Conservation (phyloP, 164 flowering plant genomes). For the Protea cynaroides region DNA sequence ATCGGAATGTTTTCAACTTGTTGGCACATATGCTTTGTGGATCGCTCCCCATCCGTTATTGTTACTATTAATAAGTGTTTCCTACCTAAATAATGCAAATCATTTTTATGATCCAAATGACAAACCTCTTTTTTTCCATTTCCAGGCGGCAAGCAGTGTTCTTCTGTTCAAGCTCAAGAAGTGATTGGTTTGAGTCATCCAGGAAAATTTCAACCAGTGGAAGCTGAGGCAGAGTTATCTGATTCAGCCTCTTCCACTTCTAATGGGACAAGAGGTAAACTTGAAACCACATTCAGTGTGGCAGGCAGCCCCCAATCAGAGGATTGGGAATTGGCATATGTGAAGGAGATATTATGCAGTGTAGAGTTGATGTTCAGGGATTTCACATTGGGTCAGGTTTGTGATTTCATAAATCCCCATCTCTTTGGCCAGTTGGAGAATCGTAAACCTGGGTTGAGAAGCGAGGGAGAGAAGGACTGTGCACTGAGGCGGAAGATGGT, state of each 20-base stretch:
- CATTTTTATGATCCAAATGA: background rate
- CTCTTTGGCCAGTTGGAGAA: constrained; percentile 64
- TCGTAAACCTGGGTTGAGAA: constrained; percentile 19
- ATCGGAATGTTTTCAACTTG: background rate
- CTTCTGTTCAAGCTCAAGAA: constrained; percentile 43
- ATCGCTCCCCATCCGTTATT: background rate
- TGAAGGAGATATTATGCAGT: constrained; percentile 45
- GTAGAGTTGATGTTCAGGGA: constrained; percentile 53
- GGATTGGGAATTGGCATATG: constrained; percentile 57
- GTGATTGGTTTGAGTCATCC: constrained; percentile 20
- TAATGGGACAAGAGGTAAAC: constrained; percentile 14
- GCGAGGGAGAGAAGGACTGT: constrained; percentile 15
- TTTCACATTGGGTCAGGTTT: constrained; percentile 43
- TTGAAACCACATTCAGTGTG: constrained; percentile 3
- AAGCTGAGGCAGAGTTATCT: constrained; percentile 54
- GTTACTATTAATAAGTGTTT: background rate
- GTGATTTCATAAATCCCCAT: constrained; percentile 47
- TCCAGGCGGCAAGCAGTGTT: constrained; percentile 51
- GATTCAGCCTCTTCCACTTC: constrained; percentile 81
- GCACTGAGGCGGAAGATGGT: constrained; percentile 35
- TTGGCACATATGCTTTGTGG: background rate
- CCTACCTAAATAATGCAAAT: background rate
- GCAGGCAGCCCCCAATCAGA: constrained; percentile 13
- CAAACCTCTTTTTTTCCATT: background rate
- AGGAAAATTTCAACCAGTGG: constrained; percentile 23